These are phyloP conservation scores for Penicillium hesseltinei DNA, from an alignment of 2,329 filamentous ascomycete genomes.

Conservation along the genomic window DNA sequence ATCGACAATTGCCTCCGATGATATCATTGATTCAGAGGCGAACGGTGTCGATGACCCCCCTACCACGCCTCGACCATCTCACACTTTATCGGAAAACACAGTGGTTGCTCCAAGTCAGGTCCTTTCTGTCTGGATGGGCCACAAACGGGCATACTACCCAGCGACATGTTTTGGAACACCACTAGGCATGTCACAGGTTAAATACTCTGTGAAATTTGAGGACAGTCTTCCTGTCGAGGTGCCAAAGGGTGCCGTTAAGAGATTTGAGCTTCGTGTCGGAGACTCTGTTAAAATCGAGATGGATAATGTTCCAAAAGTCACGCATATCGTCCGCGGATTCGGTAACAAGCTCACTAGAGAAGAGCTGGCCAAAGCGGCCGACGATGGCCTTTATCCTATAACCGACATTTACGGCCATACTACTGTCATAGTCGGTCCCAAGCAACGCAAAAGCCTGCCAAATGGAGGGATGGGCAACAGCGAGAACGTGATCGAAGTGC, in stretches of 20 bases:
- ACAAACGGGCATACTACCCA: constrained; percentile 58
- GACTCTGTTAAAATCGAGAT: constrained; percentile 50
- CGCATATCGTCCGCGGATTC: constrained; percentile 45
- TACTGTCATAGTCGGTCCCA: constrained; percentile 43
- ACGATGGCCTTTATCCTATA: constrained; percentile 26
- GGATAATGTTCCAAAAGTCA: constrained; percentile 42
- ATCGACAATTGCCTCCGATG: constrained; percentile 9
- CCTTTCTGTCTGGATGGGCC: constrained; percentile 58
- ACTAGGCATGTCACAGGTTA: constrained; percentile 37
- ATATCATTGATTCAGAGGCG: constrained; percentile 11
- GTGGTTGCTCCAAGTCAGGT: constrained; percentile 52
- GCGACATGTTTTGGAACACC: constrained; percentile 56
- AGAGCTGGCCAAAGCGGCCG: constrained; percentile 26
- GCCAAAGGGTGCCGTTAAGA: constrained; percentile 40
- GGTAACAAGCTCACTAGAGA: constrained; percentile 34
- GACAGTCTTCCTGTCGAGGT: constrained; percentile 44
- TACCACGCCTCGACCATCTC: constrained; percentile 12
- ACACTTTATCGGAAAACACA: constrained; percentile 13
- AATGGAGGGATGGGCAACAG: constrained; percentile 28
- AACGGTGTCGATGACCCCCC: constrained; percentile 14
- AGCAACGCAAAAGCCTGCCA: constrained; percentile 44
- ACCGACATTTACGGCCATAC: constrained; percentile 47
- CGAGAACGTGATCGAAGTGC: constrained; percentile 40
- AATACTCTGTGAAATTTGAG: constrained; percentile 49
- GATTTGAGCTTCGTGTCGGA: constrained; percentile 45